Percentiles rank a stretch among this genome's conserved stretches.
phyloP scores from a whole-genome alignment of 192 early-diverging fungal species.

The Backusella tarrabulga region DNA sequence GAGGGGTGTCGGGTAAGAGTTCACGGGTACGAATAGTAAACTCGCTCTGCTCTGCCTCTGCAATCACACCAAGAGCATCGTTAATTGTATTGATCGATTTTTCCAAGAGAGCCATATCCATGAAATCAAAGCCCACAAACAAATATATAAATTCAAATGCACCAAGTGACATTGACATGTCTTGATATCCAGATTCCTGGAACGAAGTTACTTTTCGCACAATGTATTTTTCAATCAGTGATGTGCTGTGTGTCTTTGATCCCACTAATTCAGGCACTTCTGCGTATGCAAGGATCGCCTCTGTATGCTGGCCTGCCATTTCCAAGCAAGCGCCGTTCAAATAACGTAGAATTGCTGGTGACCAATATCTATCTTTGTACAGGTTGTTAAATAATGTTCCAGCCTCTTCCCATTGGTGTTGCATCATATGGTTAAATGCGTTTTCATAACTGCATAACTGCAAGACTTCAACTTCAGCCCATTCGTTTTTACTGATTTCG shows the following conservation, averaged over 20 bases:
- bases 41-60: constrained; percentile 27
- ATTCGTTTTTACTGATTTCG: constrained; percentile 40
- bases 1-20: constrained; percentile 18
- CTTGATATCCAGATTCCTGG: constrained; percentile 43
- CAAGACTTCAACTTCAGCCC: constrained; percentile 41
- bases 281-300: constrained; percentile 67
- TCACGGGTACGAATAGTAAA: constrained; percentile 23
- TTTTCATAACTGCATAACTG: constrained; percentile 46
- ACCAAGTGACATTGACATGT: constrained; percentile 40
- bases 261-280: constrained; percentile 37
- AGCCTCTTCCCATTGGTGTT: constrained; percentile 41
- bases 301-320: constrained; percentile 59
- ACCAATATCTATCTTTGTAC: constrained; percentile 50
- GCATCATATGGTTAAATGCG: constrained; percentile 45
- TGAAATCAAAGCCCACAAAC: constrained; percentile 44
- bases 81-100: constrained; percentile 20
- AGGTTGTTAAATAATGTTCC: constrained; percentile 41
- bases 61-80: constrained; percentile 24
- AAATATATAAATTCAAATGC: constrained; percentile 49
- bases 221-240: constrained; percentile 46
- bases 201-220: constrained; percentile 42
- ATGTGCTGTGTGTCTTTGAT: constrained; percentile 39
- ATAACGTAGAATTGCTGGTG: constrained; percentile 44
- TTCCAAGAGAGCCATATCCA: constrained; percentile 33
- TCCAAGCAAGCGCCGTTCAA: constrained; percentile 45